A percentile compares a stretch with the other conserved stretches of the same genome.
Evolutionary conservation across 2,329 filamentous ascomycete genomes (phyloP).

Genomic region (Xylariales sp.): DNA sequence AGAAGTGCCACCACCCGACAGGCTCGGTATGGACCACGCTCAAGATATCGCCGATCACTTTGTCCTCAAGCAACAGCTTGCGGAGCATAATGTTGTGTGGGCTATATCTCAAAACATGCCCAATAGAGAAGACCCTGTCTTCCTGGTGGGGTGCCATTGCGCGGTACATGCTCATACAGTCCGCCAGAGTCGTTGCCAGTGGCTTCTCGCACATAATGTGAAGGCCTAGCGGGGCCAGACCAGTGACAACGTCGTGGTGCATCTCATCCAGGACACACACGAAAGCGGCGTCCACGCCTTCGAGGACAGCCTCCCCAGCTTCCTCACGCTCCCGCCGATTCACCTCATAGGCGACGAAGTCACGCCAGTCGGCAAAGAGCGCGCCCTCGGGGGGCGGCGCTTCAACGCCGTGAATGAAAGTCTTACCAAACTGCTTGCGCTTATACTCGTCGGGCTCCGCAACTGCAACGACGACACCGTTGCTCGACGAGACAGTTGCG

Average conservation of each 20-base stretch:
- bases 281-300: conserved; percentile 58
- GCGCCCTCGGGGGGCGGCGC: conserved; percentile 52
- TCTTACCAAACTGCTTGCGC: conserved; percentile 63
- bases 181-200: conserved; percentile 70
- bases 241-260: conserved; percentile 76
- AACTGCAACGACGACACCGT: conserved; percentile 69
- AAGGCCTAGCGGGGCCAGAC: conserved; percentile 63
- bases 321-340: conserved; percentile 50
- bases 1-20: conserved; percentile 94
- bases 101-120: conserved; percentile 89
- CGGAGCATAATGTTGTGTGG: conserved; percentile 87
- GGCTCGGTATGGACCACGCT: conserved; percentile 91
- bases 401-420: conserved; percentile 65
- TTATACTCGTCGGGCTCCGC: conserved; percentile 80
- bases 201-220: conserved; percentile 97
- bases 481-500: conserved; percentile 59
- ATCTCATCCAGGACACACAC: conserved; percentile 78
- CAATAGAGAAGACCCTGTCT: conserved; percentile 71
- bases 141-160: conserved; percentile 39
- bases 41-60: conserved; percentile 76
- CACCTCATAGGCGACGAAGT: conserved; percentile 71
- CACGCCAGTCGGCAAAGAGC: conserved; percentile 68
- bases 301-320: conserved; percentile 42
- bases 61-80: conserved; percentile 69
- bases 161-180: conserved; percentile 72